Evolutionary conservation across 129 eudicot species (phyloP), one percentile per base, ranked within the genome.

Genomic region (Calendula officinalis): DNA sequence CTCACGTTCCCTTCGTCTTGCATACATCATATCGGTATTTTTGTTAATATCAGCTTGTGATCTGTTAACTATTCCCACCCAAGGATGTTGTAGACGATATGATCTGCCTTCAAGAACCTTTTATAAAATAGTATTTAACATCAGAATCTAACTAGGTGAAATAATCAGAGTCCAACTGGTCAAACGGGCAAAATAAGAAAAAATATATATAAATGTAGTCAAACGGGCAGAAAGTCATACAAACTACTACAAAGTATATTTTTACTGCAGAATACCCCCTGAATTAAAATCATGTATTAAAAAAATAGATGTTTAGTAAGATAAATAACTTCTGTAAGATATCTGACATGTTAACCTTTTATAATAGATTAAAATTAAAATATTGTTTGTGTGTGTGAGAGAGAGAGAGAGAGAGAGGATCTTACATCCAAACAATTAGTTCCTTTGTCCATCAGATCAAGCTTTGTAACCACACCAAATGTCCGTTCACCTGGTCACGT

Each of bases 41-140:
- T 70, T 84, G 58, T 84, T 84, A 2, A 84, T 77, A 49, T 84
- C 90, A 42, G 90, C 90, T 47, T 84, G 90, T 1, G 90, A 84
- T 45, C 86, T 81, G 56, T 84, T 84, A 66, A 84, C 90, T 36
- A 84, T 75, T 42, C 90, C 91, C 66, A 84, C 84, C 91, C 91
- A 84, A 58, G 87, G 91, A 62, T 81, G 84, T 69, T 84, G 91
- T 51, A 84, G 73, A 47, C 84, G 84, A 38, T 84, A 84, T 56
- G 87, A 70, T 76, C 84, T 84, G 63, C 91, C 91, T 78, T 84
- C 91, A 64, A 84, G 91, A 55, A 81, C 91, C 91, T 84, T 50
- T 42, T 56, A 37, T 10, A 45, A 8, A 37, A 73, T 47, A 47
- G 37, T 38, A 38, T 65, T 8, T 5, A 62, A 13, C 16, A 66